A percentile compares a stretch with the other conserved stretches of the same genome.
These are phyloP conservation scores for Oryza rufipogon DNA, from an alignment of 176 grass and related monocot species.

Conservation along the genomic window DNA sequence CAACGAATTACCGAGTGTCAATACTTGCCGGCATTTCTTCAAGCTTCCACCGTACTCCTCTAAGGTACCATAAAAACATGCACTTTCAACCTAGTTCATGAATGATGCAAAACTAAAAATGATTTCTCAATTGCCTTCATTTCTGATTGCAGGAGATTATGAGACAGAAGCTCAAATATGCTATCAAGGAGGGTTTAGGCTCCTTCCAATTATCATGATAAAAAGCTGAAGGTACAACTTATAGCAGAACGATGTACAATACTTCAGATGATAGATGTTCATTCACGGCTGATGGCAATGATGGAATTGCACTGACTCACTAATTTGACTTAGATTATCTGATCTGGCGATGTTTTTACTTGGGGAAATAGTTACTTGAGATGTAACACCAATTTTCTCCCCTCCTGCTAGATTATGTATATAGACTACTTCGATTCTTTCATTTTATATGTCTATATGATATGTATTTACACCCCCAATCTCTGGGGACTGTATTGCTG, in stretches of 20 bases:
- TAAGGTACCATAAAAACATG: constrained; percentile 50
- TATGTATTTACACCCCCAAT: neutral
- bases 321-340: neutral
- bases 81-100: constrained; percentile 5
- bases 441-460: neutral
- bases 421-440: neutral
- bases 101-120: neutral
- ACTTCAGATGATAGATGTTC: neutral
- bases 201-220: constrained; percentile 65
- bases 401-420: neutral
- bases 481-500: neutral
- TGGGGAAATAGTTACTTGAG: constrained; percentile 11
- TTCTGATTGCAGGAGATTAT: constrained; percentile 52
- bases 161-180: constrained; percentile 55
- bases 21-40: constrained; percentile 71
- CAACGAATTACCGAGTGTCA: constrained; percentile 66
- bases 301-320: neutral
- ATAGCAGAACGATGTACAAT: constrained; percentile 10
- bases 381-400: neutral
- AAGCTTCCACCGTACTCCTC: constrained; percentile 81
- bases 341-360: constrained; percentile 2
- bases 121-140: constrained; percentile 13
- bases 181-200: constrained; percentile 50
- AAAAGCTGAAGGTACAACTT: neutral
- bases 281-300: neutral